Base-by-base conservation (phyloP, 208 protist genomes). In the Porcisia hertigi region DNA sequence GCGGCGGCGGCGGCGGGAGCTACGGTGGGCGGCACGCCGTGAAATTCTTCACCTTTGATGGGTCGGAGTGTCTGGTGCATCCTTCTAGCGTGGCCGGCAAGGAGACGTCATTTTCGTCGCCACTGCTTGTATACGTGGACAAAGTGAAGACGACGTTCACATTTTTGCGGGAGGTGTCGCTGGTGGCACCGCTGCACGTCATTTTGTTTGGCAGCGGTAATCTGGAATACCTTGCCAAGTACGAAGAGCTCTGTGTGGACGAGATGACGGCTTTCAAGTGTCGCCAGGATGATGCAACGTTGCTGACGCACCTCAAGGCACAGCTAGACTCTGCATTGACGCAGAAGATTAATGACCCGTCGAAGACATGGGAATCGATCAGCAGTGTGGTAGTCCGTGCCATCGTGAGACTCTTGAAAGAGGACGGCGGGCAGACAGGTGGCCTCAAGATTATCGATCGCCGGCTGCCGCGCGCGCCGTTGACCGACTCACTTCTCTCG, bases 71-170 rank as follows among this genome's bases (percentile, higher is more conserved):
- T 62, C 78, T 96, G 5, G 69, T 98, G 45, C 97, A 98, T 78
- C 97, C 97, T 7, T 94, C 89, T 43, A 98, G 96, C 55, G 92
- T 98, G 53, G 92, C 90, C n/a, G 83, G 88, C 2, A 86, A 87
- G 58, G 90, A 91, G 59, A 88, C 79, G n/a, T 71, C 87, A 7
- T 93, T 94, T 57, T 53, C 79, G 16, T 92, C 93, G 4, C 89
- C 84, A 34, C 91, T 97, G 58, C 78, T 99, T 41, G 91, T 98
- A 3, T 99, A 98, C 88, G 85, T 96, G 69, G 96, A 99, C 69
- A 98, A 98, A 79, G 83, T 98, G 0, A 93, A 98, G 79, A 99
- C 98, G 1, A 96, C 90, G 9, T 84, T 81, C 60, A 92, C 97
- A 1, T 99, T 97, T 79, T 67, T 99, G 47, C 88, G 96, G 23